Base-by-base conservation (phyloP, 2,329 filamentous ascomycete species). In the Dothistroma pini region DNA sequence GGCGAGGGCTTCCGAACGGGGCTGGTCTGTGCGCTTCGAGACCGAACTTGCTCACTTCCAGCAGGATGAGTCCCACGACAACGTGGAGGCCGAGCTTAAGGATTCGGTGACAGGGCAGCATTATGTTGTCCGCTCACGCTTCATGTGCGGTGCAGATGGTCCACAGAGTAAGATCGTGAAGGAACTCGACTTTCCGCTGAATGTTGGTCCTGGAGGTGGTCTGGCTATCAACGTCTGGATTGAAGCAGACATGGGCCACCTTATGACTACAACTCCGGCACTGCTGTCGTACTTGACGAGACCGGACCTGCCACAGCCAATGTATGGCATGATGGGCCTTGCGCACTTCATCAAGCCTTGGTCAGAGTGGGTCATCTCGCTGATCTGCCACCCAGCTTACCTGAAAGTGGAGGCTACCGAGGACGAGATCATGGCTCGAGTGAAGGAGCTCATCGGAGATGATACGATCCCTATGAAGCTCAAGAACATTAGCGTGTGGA, bases 321-420 rank as follows among this genome's bases (percentile, higher is more conserved):
- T 38, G n/a, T 58, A 53, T n/a, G 56, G 56, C 2, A 29, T 34
- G n/a, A 25, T 58, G n/a, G 56, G 56, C 16, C 49, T 58, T 19
- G 56, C 56, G n/a, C 56, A 53, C 35, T 58, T 58, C 32, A 58
- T 58, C 48, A 52, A 58, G 35, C 56, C 48, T 9, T 53, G 48
- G 56, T 34, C 19, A 10, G 35, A 52, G 8, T 58, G 56, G 56
- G 47, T 53, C 50, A 51, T 58, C 22, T 53, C 48, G 4, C 56
- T 58, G 16, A 34, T 58, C 34, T 34, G 22, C 19, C 31, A 51
- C 22, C 56, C 56, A 2, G 34, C 31, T 11, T 53, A 41, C 32
- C 49, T n/a, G 14, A 41, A 58, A 47, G 41, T 56, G 9, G 32
- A 44, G 16, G 47, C 56, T 2, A 54, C 47, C 4, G 48, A 44